A percentile compares a stretch with the other conserved stretches of the same genome.
phyloP scores from a whole-genome alignment of 306 rosid species.

The Aeschynomene evenia region DNA sequence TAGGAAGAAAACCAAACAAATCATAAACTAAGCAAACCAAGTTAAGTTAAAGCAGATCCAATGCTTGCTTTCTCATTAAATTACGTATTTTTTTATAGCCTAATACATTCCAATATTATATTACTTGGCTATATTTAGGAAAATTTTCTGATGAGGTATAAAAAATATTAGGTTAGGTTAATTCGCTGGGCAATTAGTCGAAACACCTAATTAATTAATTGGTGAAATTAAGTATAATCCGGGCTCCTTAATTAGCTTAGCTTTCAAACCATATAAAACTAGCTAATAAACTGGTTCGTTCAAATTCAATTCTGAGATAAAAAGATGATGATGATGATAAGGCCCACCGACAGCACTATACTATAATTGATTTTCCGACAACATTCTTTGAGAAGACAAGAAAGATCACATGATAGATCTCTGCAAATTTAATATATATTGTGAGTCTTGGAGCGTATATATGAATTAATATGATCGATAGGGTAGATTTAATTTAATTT shows the following conservation, averaged over 20 bases:
- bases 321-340: too few species aligned
- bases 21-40: constrained; percentile 7
- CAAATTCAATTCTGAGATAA: constrained; percentile 15
- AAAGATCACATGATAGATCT: constrained; percentile 33
- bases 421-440: neutral
- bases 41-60: neutral
- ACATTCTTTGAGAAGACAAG: constrained; percentile 33
- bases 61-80: neutral
- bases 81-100: neutral
- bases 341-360: constrained; percentile 29
- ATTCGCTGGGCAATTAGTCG: constrained; percentile 16
- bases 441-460: neutral
- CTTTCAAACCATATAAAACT: constrained; percentile 17
- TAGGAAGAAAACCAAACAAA: constrained; percentile 27
- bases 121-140: constrained; percentile 13
- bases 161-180: neutral
- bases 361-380: constrained; percentile 36
- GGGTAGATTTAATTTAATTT: neutral
- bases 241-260: neutral
- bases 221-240: constrained; percentile 7
- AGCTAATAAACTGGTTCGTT: too few species aligned
- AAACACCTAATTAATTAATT: constrained; percentile 13
- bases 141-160: neutral
- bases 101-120: constrained; percentile 7
- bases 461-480: neutral